Evolutionary conservation across 257 asterid species (phyloP), one percentile per base, ranked within the genome.

Genomic region (Solanum lycopersicoides): DNA sequence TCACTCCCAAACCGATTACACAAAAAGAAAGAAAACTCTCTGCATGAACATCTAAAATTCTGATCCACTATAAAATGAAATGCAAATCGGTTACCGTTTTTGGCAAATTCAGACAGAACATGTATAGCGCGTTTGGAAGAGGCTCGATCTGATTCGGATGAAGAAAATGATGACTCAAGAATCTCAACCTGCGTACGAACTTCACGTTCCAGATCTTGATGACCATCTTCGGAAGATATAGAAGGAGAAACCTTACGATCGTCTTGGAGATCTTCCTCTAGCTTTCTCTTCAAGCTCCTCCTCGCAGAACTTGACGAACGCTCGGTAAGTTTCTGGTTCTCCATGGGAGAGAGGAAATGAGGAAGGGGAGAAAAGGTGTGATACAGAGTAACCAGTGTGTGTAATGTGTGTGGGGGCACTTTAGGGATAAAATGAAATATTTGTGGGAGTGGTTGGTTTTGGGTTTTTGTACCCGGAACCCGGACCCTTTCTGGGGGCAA

Each of bases 251-350:
- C 94, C 92, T 89, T 92, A 23, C 91, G 93, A 91, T 95, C 94
- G 30, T 88, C 93, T 39, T 92, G 92, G 88, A 89, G 90, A 50
- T 90, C 97, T 71, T 92, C 95, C 83, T 92, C 95, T 2, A 92
- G 93, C 87, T 97, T 97, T 71, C 99, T 88, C 94, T 94, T 97
- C 92, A 95, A 93, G 90, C 99, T 95, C 88, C 97, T 88, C 89
- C 97, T 88, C 23, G 89, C 90, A 59, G 93, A 91, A 21, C 89
- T 86, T 39, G 95, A 87, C 25, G 93, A 91, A 63, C 93, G 92
- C 86, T 94, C 96, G 91, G 89, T 95, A 87, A 95, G 98, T 88
- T 88, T 94, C 85, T 89, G 95, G 92, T 89, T 94, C 93, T 93
- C 99, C 99, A 97, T 97, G 86, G 60, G 41, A 32, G 77, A 83